These are phyloP conservation scores for Capsella bursapastoris DNA, from an alignment of 345 rosid species.

Conservation along the genomic window DNA sequence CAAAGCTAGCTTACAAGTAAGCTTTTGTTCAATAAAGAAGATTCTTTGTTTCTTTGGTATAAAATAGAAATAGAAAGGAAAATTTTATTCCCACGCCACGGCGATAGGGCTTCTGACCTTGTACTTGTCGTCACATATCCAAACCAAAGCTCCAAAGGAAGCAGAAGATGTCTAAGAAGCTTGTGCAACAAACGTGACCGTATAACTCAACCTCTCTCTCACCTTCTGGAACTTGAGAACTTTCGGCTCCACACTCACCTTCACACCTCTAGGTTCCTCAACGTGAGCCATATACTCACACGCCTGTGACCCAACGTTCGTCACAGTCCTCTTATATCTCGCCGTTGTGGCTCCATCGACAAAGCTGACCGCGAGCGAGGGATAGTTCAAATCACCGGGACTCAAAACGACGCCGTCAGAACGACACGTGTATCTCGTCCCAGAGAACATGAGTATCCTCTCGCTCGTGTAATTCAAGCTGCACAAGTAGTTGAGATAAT, in stretches of 20 bases:
- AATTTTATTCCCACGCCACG: conserved; percentile 54
- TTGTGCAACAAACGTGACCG: conserved; percentile 48
- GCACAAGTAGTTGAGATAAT: conserved; percentile 61
- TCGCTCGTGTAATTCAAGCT: conserved; percentile 60
- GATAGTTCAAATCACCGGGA: conserved; percentile 62
- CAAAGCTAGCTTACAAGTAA: conserved; percentile 25
- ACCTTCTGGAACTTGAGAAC: conserved; percentile 52
- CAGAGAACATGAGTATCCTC: conserved; percentile 57
- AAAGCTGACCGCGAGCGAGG: conserved; percentile 66
- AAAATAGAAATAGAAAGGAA: conserved; percentile 16
- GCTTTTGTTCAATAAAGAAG: conserved; percentile 10
- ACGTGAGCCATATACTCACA: conserved; percentile 57
- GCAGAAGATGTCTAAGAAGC: conserved; percentile 24
- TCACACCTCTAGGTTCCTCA: conserved; percentile 56
- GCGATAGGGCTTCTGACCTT: conserved; percentile 72
- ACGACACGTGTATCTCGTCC: conserved; percentile 50
- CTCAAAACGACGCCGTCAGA: conserved; percentile 39
- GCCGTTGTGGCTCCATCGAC: conserved; percentile 37
- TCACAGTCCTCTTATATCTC: conserved; percentile 57
- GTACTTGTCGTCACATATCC: conserved; percentile 62
- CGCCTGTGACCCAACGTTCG: conserved; percentile 62
- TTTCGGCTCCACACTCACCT: conserved; percentile 58
- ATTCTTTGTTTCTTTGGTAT: neutral
- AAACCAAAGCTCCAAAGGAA: conserved; percentile 63
- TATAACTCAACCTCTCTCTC: conserved; percentile 63